Percentiles rank a stretch among this genome's conserved stretches.
phyloP scores from a whole-genome alignment of 2,329 filamentous ascomycete genomes.

The Aspergillus neoniger region DNA sequence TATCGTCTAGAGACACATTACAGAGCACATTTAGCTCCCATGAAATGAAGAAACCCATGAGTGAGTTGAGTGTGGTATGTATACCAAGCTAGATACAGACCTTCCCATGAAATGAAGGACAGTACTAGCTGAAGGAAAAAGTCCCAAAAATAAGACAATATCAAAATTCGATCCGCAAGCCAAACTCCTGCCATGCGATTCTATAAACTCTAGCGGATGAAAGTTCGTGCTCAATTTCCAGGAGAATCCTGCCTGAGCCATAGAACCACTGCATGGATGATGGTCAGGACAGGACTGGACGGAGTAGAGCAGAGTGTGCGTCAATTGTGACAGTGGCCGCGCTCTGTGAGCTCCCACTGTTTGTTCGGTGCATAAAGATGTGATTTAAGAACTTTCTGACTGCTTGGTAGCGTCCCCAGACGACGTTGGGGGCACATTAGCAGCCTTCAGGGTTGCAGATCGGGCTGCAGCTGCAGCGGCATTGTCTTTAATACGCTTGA shows the following conservation, averaged over 20 bases:
- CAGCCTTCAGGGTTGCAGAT: slow-evolving; percentile 4
- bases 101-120: not conserved
- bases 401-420: not conserved
- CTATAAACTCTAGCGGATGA: not conserved
- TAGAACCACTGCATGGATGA: not conserved
- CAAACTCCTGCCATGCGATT: slow-evolving; percentile 9
- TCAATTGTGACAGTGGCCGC: not conserved
- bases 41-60: not conserved
- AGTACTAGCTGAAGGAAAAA: not conserved
- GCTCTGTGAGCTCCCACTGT: not conserved
- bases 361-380: not conserved
- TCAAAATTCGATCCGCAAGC: not conserved
- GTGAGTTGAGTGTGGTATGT: not conserved
- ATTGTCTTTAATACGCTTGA: slow-evolving; percentile 39
- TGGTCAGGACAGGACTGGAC: not conserved
- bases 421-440: not conserved
- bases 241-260: not conserved
- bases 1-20: slow-evolving; percentile 1
- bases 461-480: slow-evolving; percentile 23
- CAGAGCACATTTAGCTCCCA: not conserved
- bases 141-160: not conserved
- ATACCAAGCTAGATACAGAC: not conserved
- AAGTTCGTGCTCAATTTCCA: not conserved
- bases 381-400: not conserved
- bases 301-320: not conserved